phyloP scores from a whole-genome alignment of 192 early-diverging fungal species.

The Coemansia sp. region DNA sequence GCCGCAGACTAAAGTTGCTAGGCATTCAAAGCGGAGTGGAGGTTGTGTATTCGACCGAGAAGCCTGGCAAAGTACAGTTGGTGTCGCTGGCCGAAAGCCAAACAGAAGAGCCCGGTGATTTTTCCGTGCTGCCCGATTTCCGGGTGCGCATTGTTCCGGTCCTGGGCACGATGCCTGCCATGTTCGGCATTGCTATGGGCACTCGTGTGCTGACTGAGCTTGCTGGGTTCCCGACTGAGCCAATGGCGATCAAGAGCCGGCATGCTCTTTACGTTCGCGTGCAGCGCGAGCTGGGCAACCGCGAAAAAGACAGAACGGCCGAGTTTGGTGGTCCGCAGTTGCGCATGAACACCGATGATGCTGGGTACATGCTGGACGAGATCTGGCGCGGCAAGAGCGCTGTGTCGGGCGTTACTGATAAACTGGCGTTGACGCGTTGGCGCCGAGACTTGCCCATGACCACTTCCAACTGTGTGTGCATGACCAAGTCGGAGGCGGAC shows the following conservation, averaged over 20 bases:
- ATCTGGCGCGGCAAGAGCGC: slow-evolving; percentile 81
- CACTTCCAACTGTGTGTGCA: slow-evolving; percentile 75
- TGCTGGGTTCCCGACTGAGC: slow-evolving; percentile 66
- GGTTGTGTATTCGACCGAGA: slow-evolving; percentile 96
- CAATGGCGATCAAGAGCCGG: slow-evolving; percentile 72
- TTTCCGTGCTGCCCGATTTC: slow-evolving; percentile 90
- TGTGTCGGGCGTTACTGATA: slow-evolving; percentile 71
- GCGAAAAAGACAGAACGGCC: slow-evolving; percentile 42
- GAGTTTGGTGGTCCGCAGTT: slow-evolving; percentile 29
- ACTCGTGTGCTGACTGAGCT: slow-evolving; percentile 76
- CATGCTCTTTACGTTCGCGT: slow-evolving; percentile 71
- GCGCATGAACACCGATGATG: slow-evolving; percentile 60
- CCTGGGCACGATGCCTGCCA: slow-evolving; percentile 86
- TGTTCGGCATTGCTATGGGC: slow-evolving; percentile 93
- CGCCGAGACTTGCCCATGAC: slow-evolving; percentile 62
- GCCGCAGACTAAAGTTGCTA: slow-evolving; percentile 66
- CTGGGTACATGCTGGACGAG: slow-evolving; percentile 87
- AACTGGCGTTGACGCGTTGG: slow-evolving; percentile 78
- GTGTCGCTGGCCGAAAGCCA: slow-evolving; percentile 86
- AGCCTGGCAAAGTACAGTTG: slow-evolving; percentile 86
- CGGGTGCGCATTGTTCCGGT: slow-evolving; percentile 82
- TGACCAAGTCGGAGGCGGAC: slow-evolving; percentile 80
- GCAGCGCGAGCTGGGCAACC: slow-evolving; percentile 68
- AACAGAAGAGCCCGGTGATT: slow-evolving; percentile 82
- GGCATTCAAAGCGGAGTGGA: slow-evolving; percentile 78